These are phyloP conservation scores for Fusarium sp. DNA, from an alignment of 2,329 filamentous ascomycete genomes.

Conservation along the genomic window DNA sequence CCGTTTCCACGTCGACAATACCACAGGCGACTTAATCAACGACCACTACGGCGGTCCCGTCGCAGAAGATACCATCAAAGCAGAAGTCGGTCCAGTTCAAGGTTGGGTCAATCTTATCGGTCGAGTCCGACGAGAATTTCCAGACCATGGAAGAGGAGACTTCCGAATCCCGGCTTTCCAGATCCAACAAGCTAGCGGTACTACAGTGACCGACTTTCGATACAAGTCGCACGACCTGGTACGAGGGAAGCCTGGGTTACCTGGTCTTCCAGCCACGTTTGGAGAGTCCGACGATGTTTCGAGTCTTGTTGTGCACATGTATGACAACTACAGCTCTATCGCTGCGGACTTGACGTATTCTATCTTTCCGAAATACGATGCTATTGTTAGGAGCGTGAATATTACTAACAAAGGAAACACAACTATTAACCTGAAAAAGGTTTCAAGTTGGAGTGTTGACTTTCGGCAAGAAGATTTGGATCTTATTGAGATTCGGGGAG, in stretches of 20 bases:
- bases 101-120: conserved; percentile 64
- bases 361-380: conserved; percentile 71
- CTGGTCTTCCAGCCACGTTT: conserved; percentile 70
- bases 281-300: conserved; percentile 66
- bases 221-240: conserved; percentile 68
- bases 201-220: conserved; percentile 68
- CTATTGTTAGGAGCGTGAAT: conserved; percentile 70
- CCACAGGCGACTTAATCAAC: conserved; percentile 66
- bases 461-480: conserved; percentile 70
- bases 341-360: conserved; percentile 72
- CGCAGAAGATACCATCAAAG: conserved; percentile 60
- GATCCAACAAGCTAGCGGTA: conserved; percentile 68
- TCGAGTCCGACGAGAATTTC: conserved; percentile 72
- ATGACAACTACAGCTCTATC: conserved; percentile 69
- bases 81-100: conserved; percentile 47
- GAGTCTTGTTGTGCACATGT: conserved; percentile 69
- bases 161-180: conserved; percentile 71
- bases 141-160: conserved; percentile 73
- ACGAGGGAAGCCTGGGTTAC: conserved; percentile 66
- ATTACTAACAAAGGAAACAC: conserved; percentile 69
- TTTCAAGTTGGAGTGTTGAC: conserved; percentile 72
- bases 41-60: conserved; percentile 72
- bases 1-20: conserved; percentile 70
- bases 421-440: conserved; percentile 65
- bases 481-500: conserved; percentile 71